A percentile compares a stretch with the other conserved stretches of the same genome.
phyloP scores from a whole-genome alignment of 2,329 filamentous ascomycete species.

The Penicillium psychrosexuale region DNA sequence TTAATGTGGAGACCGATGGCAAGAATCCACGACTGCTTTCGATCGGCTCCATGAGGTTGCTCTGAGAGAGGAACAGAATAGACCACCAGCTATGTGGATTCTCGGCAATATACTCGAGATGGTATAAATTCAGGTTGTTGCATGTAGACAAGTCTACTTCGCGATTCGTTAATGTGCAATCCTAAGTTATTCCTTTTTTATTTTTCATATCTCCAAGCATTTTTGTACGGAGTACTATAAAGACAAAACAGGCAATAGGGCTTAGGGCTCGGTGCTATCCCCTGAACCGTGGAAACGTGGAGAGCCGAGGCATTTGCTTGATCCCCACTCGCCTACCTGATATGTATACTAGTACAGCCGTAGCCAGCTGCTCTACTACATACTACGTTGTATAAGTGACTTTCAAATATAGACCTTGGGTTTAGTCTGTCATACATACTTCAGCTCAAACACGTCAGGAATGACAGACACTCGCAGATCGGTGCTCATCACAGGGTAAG shows the following conservation, averaged over 20 bases:
- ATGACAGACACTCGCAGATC: conserved; percentile 35
- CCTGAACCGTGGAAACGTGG: neutral
- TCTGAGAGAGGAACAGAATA: neutral
- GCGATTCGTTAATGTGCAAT: neutral
- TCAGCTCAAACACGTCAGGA: conserved; percentile 19
- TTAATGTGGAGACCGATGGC: conserved; percentile 5
- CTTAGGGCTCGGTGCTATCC: conserved; percentile 12
- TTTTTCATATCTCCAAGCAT: neutral
- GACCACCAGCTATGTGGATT: neutral
- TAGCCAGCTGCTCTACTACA: neutral
- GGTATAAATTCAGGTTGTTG: neutral
- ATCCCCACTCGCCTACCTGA: neutral
- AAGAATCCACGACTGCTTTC: neutral
- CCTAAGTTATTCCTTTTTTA: no score
- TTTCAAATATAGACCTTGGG: no score
- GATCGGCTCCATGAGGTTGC: neutral
- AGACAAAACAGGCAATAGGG: conserved; percentile 16
- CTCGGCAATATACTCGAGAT: neutral
- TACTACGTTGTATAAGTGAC: neutral
- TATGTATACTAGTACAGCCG: neutral
- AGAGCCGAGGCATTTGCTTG: conserved; percentile 12
- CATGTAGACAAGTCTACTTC: neutral
- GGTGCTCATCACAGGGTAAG: conserved; percentile 45
- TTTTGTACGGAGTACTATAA: neutral
- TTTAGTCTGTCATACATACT: neutral